Evolutionary conservation across 257 asterid genomes (phyloP).

Genomic region (Salvia rosmarinus): DNA sequence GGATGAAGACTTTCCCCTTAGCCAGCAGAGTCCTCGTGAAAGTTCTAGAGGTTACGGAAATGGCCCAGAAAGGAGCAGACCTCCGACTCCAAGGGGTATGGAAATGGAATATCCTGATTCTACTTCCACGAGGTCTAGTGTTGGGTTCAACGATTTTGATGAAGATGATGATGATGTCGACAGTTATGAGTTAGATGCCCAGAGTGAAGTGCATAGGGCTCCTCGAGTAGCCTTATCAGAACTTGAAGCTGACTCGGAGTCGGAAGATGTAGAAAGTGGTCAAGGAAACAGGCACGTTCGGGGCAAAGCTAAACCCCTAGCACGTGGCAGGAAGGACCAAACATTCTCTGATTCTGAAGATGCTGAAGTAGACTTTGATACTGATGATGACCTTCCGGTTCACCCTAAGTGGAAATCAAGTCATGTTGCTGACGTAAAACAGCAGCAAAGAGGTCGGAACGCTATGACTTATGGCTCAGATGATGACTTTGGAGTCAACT

Average conservation of each 20-base stretch:
- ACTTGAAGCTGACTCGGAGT: slow-evolving; percentile 68
- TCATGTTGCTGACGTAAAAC: slow-evolving; percentile 56
- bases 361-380: slow-evolving; percentile 54
- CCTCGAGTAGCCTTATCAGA: slow-evolving; percentile 74
- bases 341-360: slow-evolving; percentile 47
- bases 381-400: slow-evolving; percentile 84
- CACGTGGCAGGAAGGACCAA: slow-evolving; percentile 43
- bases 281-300: slow-evolving; percentile 41
- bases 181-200: slow-evolving; percentile 76
- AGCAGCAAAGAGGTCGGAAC: slow-evolving; percentile 46
- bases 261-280: slow-evolving; percentile 57
- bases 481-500: slow-evolving; percentile 53
- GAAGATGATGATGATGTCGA: slow-evolving; percentile 86
- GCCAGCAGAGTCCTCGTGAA: slow-evolving; percentile 40
- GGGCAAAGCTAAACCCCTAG: slow-evolving; percentile 34
- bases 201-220: slow-evolving; percentile 50
- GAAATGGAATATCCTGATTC: slow-evolving; percentile 49
- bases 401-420: slow-evolving; percentile 77
- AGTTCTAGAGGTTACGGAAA: slow-evolving; percentile 48
- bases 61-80: slow-evolving; percentile 43
- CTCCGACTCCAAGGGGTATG: slow-evolving; percentile 45
- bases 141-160: slow-evolving; percentile 89
- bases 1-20: slow-evolving; percentile 51
- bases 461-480: slow-evolving; percentile 58
- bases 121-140: slow-evolving; percentile 44